These are phyloP conservation scores for Fusarium nygamai DNA, from an alignment of 2,329 filamentous ascomycete genomes.

Conservation along the genomic window DNA sequence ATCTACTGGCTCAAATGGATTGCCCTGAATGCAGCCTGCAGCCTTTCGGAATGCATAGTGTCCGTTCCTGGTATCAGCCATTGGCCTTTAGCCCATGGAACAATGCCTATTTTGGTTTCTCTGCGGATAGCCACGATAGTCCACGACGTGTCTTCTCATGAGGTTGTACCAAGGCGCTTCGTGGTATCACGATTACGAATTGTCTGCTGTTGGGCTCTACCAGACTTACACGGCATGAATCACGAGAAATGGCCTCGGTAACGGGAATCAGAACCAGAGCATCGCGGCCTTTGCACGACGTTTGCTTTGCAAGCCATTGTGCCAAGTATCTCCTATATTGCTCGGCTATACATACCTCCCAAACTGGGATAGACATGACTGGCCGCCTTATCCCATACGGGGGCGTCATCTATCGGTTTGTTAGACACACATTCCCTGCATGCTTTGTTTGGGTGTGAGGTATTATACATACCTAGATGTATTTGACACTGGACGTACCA, in stretches of 20 bases:
- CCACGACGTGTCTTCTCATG: constrained; percentile 12
- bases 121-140: not conserved
- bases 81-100: not conserved
- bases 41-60: constrained; percentile 9
- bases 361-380: constrained; percentile 4
- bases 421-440: not conserved
- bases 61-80: not conserved
- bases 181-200: constrained; percentile 22
- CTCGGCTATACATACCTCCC: constrained; percentile 11
- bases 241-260: not conserved
- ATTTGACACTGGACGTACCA: not conserved
- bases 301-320: not conserved
- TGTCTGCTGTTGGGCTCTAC: not conserved
- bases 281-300: not conserved
- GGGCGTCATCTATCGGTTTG: constrained; percentile 1
- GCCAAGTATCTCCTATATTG: not conserved
- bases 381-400: constrained; percentile 2
- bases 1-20: constrained; percentile 1
- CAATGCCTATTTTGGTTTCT: not conserved
- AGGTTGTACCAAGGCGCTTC: constrained; percentile 5
- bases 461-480: not conserved
- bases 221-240: constrained; percentile 17
- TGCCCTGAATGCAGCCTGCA: constrained; percentile 8
- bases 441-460: not conserved
- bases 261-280: not conserved